Evolutionary conservation across 768 basidiomycete species (phyloP).

Genomic region (Xanthoconium stramineum): DNA sequence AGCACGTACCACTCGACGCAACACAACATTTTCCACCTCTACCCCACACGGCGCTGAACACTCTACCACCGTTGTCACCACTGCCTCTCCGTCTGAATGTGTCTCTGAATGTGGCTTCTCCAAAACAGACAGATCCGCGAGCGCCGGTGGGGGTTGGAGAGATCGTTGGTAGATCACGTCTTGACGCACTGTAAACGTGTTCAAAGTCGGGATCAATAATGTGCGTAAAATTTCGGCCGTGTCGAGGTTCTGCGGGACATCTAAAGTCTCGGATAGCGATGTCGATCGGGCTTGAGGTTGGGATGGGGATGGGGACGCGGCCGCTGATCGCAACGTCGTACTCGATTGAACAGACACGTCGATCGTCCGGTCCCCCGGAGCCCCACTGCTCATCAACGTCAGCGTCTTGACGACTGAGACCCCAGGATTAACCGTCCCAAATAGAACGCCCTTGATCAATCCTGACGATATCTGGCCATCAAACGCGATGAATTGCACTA

Average conservation of each 20-base stretch:
- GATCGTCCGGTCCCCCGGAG: conserved; percentile 65
- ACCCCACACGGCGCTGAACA: conserved; percentile 57
- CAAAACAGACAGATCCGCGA: conserved; percentile 53
- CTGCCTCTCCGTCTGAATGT: conserved; percentile 51
- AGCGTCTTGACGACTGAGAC: conserved; percentile 59
- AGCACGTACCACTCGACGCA: conserved; percentile 46
- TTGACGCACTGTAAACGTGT: conserved; percentile 55
- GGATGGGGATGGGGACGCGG: background rate
- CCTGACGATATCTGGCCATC: conserved; percentile 64
- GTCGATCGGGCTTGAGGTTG: background rate
- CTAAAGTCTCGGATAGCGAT: conserved; percentile 5
- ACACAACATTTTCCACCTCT: conserved; percentile 45
- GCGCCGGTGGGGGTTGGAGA: conserved; percentile 38
- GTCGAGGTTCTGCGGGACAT: conserved; percentile 24
- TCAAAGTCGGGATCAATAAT: conserved; percentile 61
- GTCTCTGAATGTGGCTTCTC: conserved; percentile 50
- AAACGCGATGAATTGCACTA: conserved; percentile 61
- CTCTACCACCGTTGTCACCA: conserved; percentile 49
- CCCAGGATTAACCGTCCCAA: conserved; percentile 64
- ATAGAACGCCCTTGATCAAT: conserved; percentile 68
- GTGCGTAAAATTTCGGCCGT: conserved; percentile 59
- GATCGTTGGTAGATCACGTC: conserved; percentile 52
- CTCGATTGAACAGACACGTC: conserved; percentile 79
- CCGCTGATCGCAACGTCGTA: conserved; percentile 10
- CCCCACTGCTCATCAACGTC: conserved; percentile 57